Conservation (phyloP, 345 rosid genomes). For the Mangifera indica region DNA sequence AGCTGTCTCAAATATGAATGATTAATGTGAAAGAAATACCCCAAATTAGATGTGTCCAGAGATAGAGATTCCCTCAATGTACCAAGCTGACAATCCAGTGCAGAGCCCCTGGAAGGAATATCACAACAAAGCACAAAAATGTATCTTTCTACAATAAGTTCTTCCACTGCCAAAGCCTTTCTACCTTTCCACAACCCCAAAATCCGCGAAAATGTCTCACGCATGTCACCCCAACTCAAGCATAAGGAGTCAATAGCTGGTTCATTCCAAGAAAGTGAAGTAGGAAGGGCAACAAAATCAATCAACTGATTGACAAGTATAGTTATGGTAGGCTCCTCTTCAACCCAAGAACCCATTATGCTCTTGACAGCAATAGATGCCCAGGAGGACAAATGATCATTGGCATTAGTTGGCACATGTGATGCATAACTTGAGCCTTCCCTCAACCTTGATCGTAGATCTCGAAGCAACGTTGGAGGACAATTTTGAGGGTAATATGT, state of each 20-base stretch:
- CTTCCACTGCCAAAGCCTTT: slow-evolving; percentile 66
- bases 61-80: slow-evolving; percentile 37
- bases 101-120: slow-evolving; percentile 42
- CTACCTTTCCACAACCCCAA: slow-evolving; percentile 79
- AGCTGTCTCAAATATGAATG: slow-evolving; percentile 47
- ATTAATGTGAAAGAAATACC: slow-evolving; percentile 54
- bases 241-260: slow-evolving; percentile 42
- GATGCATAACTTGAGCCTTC: slow-evolving; percentile 52
- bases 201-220: slow-evolving; percentile 55
- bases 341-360: slow-evolving; percentile 50
- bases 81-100: slow-evolving; percentile 39
- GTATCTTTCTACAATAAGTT: slow-evolving; percentile 87
- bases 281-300: slow-evolving; percentile 61
- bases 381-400: slow-evolving; percentile 71
- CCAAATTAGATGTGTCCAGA: slow-evolving; percentile 47
- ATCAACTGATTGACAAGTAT: slow-evolving; percentile 63
- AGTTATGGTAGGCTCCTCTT: slow-evolving; percentile 53
- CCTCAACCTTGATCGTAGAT: slow-evolving; percentile 73
- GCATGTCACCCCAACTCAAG: slow-evolving; percentile 54
- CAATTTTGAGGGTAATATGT: slow-evolving; percentile 59
- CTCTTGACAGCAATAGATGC: slow-evolving; percentile 52
- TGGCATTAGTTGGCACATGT: slow-evolving; percentile 33
- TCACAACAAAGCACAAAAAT: slow-evolving; percentile 81
- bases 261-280: slow-evolving; percentile 51
- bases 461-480: slow-evolving; percentile 70